phyloP scores from a whole-genome alignment of 2,329 filamentous ascomycete genomes.

The Rhynchosporium graminicola region DNA sequence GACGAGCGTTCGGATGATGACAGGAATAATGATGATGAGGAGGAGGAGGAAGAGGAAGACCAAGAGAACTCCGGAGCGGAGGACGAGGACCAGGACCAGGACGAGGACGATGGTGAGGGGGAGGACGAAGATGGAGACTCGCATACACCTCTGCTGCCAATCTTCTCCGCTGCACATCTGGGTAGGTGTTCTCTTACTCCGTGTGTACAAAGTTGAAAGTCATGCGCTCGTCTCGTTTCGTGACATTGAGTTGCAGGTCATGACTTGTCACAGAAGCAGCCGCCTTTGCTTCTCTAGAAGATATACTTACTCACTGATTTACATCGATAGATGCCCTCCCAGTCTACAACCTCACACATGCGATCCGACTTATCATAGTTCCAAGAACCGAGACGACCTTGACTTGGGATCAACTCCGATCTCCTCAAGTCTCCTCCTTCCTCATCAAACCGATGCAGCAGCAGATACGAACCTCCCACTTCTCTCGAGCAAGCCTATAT shows the following conservation, averaged over 20 bases:
- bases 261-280: no score
- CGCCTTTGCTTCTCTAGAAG: background rate
- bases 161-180: conserved; percentile 69
- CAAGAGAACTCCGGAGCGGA: conserved; percentile 26
- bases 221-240: no score
- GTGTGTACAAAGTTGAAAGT: no score
- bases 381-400: conserved; percentile 88
- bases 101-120: conserved; percentile 37
- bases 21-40: conserved; percentile 26
- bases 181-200: conserved; percentile 48
- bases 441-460: conserved; percentile 94
- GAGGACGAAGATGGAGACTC: conserved; percentile 43
- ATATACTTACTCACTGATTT: background rate
- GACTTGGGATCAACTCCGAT: conserved; percentile 91
- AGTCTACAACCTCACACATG: conserved; percentile 87
- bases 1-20: conserved; percentile 45
- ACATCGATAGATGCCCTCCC: conserved; percentile 70
- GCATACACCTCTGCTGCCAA: conserved; percentile 63
- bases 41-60: conserved; percentile 33
- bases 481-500: conserved; percentile 83
- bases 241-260: no score
- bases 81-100: no score
- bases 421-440: conserved; percentile 95
- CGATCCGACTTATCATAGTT: conserved; percentile 81
- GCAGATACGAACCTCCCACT: conserved; percentile 79